Evolutionary conservation across 768 basidiomycete species (phyloP), one percentile per base, ranked within the genome.

Genomic region (Kondoa subrosea): DNA sequence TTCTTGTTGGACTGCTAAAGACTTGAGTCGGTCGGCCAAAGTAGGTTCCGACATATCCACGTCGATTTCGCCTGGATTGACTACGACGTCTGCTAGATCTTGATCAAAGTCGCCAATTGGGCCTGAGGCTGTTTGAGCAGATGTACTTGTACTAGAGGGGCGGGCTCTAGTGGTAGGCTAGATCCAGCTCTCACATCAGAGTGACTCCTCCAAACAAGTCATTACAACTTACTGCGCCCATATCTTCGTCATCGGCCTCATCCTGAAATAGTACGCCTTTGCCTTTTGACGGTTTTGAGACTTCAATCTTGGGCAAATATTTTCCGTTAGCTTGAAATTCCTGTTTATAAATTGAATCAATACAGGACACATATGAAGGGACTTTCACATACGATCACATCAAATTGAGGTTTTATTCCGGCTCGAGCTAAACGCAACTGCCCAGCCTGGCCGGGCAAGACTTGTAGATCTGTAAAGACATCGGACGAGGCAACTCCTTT

Each of bases 21-120:
- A 27, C 29, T 63, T 63, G 16, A 63, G 61, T 16, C 61, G 61
- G 61, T 63, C 61, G 16, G 61, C 61, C n/a, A 63, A 8, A 3
- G 61, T 63, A 27, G 30, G n/a, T 16, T 27, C 30, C 14, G 61
- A 26, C 25, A 31, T 60, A 32, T 63, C 61, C n/a, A 31, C 29
- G 16, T 27, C 26, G 27, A 63, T 17, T 12, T 63, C 61, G 16
- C 61, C 61, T 17, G 61, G 61, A 33, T 63, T 63, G 26, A 32
- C 12, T 3, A 16, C 12, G 16, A 31, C 8, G 8, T 3, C 3
- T 27, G 16, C 30, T 2, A 30, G 27, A 17, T 63, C 61, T 27
- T 27, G 3, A 12, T 63, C 61, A 21, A 63, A 32, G 12, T 27
- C 33, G 30, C 29, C 33, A 17, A 32, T 4, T 27, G 61, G 61